Base-by-base conservation (phyloP, 768 basidiomycete genomes). In the Amanita brunnescens region DNA sequence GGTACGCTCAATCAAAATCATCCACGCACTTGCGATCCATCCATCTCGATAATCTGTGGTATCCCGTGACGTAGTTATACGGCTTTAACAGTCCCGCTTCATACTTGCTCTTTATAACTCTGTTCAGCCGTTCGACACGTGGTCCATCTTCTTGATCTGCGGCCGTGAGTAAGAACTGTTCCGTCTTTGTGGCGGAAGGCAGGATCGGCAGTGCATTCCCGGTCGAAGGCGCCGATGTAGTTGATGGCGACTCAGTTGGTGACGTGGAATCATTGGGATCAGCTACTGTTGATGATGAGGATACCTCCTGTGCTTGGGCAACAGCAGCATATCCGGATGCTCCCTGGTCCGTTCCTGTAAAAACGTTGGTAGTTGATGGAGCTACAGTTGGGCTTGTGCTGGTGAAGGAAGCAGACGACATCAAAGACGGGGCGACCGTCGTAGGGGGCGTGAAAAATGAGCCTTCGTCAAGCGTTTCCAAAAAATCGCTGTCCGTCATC, bases 11-110 rank as follows among this genome's bases (percentile, higher is more conserved):
- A 8, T 12, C 42, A 52, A 20, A 13, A 13, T 9, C 26, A 45
- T 13, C 46, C 12, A 61, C 70, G 40, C 63, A 92, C 91, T 93
- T 91, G 63, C 83, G 73, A 58, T 93, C 91, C 91, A 97, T 95
- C 93, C 93, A 97, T 51, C 88, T 77, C 49, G 85, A 88, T 56
- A 97, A 67, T 54, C 94, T 74, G 12, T 91, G 87, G 59, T 97
- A 98, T 0, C 95, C 95, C 61, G 93, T 93, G 45, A 93, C 91
- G 58, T 97, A 96, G 67, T 97, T 94, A 61, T 95, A 96, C 2
- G 95, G 95, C 61, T 91, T 93, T 57, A 97, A 69, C 38, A 98
- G 66, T 0, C 94, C 95, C 2, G 95, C 95, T 62, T 98, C 94
- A 67, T 96, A 97, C 68, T 97, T 98, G 61, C 89, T 91, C 57